Evolutionary conservation across 768 basidiomycete species (phyloP), one percentile per base, ranked within the genome.

Genomic region (Tulasnella sp.): DNA sequence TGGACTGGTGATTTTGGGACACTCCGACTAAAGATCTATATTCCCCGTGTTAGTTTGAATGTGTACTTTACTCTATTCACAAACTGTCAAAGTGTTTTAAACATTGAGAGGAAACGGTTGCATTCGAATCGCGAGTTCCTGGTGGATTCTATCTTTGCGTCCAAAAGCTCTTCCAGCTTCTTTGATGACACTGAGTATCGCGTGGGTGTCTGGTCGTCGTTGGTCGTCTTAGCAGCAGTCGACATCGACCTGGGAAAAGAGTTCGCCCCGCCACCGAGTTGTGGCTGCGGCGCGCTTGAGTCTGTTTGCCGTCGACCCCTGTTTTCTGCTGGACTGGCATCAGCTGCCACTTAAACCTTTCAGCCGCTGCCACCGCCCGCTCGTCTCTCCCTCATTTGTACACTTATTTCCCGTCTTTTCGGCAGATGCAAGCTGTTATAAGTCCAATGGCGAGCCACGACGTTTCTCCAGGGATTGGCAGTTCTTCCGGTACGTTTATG

Each of bases 1-100:
- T 81, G 76, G 83, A 84, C 72, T 84, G 83, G 83, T 84, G 79
- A 79, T 69, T 45, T 71, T 25, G 29, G 42, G 29, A 34, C 49
- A 49, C 49, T 39, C 22, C 39, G 31, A 68, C 25, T 68, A 39
- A 34, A 17, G 31, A 39, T 15, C 67, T 39, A 71, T 25, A n/a
- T 7, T 29, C 12, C n/a, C n/a, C 19, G 14, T 25, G 19, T 45
- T 25, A 34, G 36, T n/a, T 71, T 45, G 69, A 71, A 71, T 22
- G 22, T 34, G 37, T 71, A 38, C 4, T 34, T 71, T 45, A 45
- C 42, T 25, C 11, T 25, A 70, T 36, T 70, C 8, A 39, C 1
- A 71, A 22, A 22, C 42, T 38, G 40, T 12, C 22, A 42, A 34
- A 11, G 2, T 3, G 67, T 5, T 31, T 31, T 7, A 29, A n/a